Conservation (phyloP, 331 rosid species). For the Prunus yedoensis region DNA sequence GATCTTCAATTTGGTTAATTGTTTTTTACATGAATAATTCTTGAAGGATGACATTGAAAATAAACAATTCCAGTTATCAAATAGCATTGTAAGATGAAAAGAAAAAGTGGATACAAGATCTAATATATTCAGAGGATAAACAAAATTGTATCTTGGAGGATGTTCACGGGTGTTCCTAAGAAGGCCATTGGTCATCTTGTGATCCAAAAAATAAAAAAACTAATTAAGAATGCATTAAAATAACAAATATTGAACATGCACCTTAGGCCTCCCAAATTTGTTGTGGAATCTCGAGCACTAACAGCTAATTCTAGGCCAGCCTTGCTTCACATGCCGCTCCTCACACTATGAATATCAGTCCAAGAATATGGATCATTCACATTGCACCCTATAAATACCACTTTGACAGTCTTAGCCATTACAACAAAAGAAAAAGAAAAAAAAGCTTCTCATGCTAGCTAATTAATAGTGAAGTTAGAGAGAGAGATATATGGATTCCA, state of each 20-base stretch:
- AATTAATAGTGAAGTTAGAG: too few species aligned
- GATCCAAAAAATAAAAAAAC: conserved; percentile 5
- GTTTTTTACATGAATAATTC: too few species aligned
- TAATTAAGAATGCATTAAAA: background rate
- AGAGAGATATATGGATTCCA: conserved; percentile 26
- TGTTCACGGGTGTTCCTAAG: conserved; percentile 54
- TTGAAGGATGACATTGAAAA: too few species aligned
- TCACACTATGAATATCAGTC: background rate
- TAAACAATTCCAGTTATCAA: too few species aligned
- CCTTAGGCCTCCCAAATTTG: background rate
- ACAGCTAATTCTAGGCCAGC: conserved; percentile 19
- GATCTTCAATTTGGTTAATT: too few species aligned
- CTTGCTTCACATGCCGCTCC: conserved; percentile 15
- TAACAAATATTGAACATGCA: background rate
- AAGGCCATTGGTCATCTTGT: conserved; percentile 24
- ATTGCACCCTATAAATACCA: conserved; percentile 23
- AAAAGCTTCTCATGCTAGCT: too few species aligned
- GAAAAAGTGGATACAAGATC: too few species aligned
- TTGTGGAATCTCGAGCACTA: conserved; percentile 20
- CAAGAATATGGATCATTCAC: background rate
- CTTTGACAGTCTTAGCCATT: background rate
- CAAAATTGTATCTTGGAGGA: background rate
- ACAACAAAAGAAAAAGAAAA: background rate
- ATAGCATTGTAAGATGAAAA: too few species aligned
- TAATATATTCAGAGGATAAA: too few species aligned